Base-by-base conservation (phyloP, 2,329 filamentous ascomycete genomes). In the Claviceps purpurea region DNA sequence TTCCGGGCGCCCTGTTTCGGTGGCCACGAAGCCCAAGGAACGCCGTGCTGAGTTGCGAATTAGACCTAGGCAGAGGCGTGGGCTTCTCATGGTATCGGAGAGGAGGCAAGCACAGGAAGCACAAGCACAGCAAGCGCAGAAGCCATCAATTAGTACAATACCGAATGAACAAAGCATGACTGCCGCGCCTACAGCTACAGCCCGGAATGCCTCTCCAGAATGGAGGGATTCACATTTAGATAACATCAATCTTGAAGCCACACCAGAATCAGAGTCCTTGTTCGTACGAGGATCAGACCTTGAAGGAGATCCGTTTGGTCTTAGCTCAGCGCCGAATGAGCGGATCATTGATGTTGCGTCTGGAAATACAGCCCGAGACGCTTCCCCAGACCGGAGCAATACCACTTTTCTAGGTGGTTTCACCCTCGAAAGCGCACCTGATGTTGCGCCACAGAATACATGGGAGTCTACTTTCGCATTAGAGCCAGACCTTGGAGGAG, bases 31-130 rank as follows among this genome's bases (percentile, higher is more conserved):
- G 11, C 50, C 22, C 6, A 59, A 43, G 16, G 59, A 68, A 52
- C 67, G 63, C 8, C 70, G 68, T 47, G 73, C 73, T 18, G 71
- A 74, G 55, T 61, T 78, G 39, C 69, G 70, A 7, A 73, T 78
- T 50, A 72, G 67, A 54, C 64, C 73, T 18, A 67, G 70, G 52
- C 70, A 71, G 54, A 73, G 70, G 54, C 68, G 74, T 50, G 75
- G 76, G 2, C 58, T 79, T 7, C 58, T 78, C 44, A 66, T 77
- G 62, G 50, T 75, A 4, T 65, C 70, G 1, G 70, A 74, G 50
- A 66, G 61, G 50, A 56, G 59, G 26, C 47, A 55, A 41, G 22
- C 26, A 26, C 26, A 26, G 41, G 8, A 49, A 50, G 13, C 14
- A 4, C 42, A 30, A 11, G 26, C 5, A 16, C 42, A 13, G 11